Evolutionary conservation across 495 filamentous ascomycete species (phyloP).

Genomic region (Halenospora varia): DNA sequence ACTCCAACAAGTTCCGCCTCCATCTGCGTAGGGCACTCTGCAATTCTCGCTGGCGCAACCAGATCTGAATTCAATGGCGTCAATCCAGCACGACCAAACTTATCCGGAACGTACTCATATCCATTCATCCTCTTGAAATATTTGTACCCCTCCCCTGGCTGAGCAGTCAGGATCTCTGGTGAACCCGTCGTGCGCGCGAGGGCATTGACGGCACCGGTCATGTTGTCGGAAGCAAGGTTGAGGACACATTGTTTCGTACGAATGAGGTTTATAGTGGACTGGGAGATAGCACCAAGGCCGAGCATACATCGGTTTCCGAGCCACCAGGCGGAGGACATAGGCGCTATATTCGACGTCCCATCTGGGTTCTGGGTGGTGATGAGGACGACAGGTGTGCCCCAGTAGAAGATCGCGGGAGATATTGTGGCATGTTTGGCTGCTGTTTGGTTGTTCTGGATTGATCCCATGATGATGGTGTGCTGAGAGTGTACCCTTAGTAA

Average conservation of each 20-base stretch:
- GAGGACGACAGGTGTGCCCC: slow-evolving; percentile 42
- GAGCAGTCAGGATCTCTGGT: slow-evolving; percentile 25
- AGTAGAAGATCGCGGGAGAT: slow-evolving; percentile 42
- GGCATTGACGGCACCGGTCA: slow-evolving; percentile 34
- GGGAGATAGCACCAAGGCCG: slow-evolving; percentile 33
- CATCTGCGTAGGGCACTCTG: slow-evolving; percentile 40
- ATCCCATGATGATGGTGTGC: slow-evolving; percentile 5
- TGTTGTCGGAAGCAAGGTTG: slow-evolving; percentile 37
- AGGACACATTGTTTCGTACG: slow-evolving; percentile 42
- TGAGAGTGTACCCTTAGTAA: neutral
- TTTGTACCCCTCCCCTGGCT: slow-evolving; percentile 27
- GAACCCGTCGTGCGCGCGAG: slow-evolving; percentile 38
- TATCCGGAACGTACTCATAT: slow-evolving; percentile 27
- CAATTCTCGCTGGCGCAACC: slow-evolving; percentile 28
- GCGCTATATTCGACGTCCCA: slow-evolving; percentile 36
- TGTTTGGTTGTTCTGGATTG: neutral
- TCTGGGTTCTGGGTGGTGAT: slow-evolving; percentile 41
- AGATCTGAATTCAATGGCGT: slow-evolving; percentile 32
- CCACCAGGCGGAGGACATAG: slow-evolving; percentile 46
- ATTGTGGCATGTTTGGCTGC: slow-evolving; percentile 29
- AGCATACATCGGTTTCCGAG: slow-evolving; percentile 41
- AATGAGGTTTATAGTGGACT: slow-evolving; percentile 39
- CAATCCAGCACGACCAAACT: slow-evolving; percentile 32
- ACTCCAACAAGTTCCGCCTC: slow-evolving; percentile 33
- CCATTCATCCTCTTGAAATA: slow-evolving; percentile 28